Conservation (phyloP, 768 basidiomycete genomes). For the Calvatia gigantea region DNA sequence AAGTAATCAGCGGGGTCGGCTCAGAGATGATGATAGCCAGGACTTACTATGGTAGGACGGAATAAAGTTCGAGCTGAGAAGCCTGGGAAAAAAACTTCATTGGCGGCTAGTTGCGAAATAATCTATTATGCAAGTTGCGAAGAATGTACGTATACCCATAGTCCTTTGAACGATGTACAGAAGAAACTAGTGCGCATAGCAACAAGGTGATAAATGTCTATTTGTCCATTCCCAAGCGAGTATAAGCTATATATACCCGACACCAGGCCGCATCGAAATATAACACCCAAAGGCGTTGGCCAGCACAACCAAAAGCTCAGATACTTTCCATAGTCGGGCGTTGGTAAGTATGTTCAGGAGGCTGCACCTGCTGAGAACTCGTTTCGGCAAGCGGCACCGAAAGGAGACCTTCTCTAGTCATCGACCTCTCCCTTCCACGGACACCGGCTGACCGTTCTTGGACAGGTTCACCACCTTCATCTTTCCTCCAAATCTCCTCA, state of each 20-base stretch:
- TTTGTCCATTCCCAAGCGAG: no score
- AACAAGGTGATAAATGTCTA: no score
- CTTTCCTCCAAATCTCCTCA: conserved; percentile 12
- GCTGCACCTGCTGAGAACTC: background rate
- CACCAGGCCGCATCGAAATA: background rate
- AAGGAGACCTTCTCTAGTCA: background rate
- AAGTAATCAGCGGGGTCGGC: background rate
- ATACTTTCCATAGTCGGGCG: background rate
- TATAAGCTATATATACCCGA: no score
- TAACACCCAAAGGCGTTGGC: background rate
- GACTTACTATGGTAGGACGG: no score
- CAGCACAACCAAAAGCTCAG: background rate
- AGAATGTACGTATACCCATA: no score
- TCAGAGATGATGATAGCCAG: background rate
- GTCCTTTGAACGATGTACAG: no score
- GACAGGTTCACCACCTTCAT: conserved; percentile 6
- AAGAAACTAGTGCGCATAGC: no score
- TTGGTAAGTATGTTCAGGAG: conserved; percentile 1
- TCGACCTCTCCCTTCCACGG: background rate
- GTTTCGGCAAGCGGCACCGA: background rate
- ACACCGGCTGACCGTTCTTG: background rate
- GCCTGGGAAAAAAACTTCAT: no score
- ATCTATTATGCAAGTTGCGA: no score
- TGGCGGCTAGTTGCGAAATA: no score
- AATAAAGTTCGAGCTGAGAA: no score